Percentiles rank a stretch among this genome's conserved stretches.
These are phyloP conservation scores for Xylariaceae sp. DNA, from an alignment of 2,329 filamentous ascomycete species.

Conservation along the genomic window DNA sequence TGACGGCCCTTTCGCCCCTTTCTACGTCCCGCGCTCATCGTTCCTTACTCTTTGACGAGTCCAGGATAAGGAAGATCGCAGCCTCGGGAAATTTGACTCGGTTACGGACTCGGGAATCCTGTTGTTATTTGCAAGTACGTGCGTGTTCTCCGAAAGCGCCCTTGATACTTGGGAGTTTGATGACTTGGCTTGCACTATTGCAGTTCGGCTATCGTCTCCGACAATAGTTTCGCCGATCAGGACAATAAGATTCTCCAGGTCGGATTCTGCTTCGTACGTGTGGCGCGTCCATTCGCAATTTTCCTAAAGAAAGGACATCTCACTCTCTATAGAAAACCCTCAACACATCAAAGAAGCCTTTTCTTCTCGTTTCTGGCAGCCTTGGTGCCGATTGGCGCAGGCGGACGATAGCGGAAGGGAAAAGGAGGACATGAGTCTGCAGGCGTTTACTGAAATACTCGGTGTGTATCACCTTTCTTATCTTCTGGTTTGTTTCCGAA, in stretches of 20 bases:
- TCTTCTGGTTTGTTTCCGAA: conserved; percentile 8
- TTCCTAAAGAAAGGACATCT: too few species aligned
- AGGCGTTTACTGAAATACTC: conserved; percentile 12
- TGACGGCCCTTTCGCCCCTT: too few species aligned
- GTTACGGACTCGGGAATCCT: background rate
- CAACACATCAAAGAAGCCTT: too few species aligned
- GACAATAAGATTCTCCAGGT: background rate
- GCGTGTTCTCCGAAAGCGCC: conserved; percentile 25
- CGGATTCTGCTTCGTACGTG: conserved; percentile 13
- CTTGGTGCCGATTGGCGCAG: too few species aligned
- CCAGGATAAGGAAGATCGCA: conserved; percentile 2
- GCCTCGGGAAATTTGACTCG: background rate
- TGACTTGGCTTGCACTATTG: conserved; percentile 25
- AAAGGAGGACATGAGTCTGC: conserved; percentile 3
- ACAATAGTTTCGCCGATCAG: background rate
- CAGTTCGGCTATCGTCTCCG: conserved; percentile 17
- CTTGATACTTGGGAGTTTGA: conserved; percentile 22
- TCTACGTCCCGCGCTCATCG: background rate
- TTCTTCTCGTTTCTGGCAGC: too few species aligned
- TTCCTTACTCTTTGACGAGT: background rate
- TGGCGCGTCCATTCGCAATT: conserved; percentile 1
- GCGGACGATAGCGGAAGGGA: conserved; percentile 1
- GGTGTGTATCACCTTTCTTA: conserved; percentile 30
- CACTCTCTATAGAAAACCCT: too few species aligned
- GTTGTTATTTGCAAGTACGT: conserved; percentile 25